Evolutionary conservation across 23 red algal species (phyloP).

Genomic region (Cyanidiococcus yangmingshanensis): DNA sequence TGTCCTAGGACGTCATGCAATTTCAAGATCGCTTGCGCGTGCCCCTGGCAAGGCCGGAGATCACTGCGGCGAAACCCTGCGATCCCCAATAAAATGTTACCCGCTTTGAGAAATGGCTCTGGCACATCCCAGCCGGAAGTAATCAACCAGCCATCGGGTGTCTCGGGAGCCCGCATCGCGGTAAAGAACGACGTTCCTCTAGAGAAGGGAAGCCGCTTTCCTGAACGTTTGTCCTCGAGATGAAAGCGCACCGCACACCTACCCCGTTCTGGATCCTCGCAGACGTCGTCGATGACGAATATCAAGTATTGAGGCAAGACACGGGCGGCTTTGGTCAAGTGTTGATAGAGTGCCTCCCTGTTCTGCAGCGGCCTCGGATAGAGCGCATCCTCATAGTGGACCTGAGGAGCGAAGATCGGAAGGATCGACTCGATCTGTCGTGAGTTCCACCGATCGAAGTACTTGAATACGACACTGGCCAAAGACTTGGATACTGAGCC

Average conservation of each 20-base stretch:
- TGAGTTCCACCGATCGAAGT: slow-evolving; percentile 1
- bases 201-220: slow-evolving; percentile 7
- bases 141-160: neutral
- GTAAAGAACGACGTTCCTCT: neutral
- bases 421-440: neutral
- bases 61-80: neutral
- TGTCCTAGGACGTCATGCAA: too few relatives aligned
- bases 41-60: neutral
- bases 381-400: slow-evolving; percentile 6
- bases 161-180: neutral
- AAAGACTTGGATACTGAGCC: too few relatives aligned
- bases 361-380: neutral
- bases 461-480: neutral
- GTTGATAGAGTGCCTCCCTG: neutral
- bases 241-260: slow-evolving; percentile 7
- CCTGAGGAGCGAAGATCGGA: neutral
- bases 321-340: neutral
- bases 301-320: neutral
- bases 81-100: neutral
- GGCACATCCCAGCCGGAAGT: slow-evolving; percentile 9
- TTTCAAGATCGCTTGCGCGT: too few relatives aligned
- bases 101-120: slow-evolving; percentile 1
- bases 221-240: neutral
- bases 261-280: slow-evolving; percentile 10
- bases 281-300: slow-evolving; percentile 6